Conservation (phyloP, 306 rosid genomes). For the Pueraria montana region DNA sequence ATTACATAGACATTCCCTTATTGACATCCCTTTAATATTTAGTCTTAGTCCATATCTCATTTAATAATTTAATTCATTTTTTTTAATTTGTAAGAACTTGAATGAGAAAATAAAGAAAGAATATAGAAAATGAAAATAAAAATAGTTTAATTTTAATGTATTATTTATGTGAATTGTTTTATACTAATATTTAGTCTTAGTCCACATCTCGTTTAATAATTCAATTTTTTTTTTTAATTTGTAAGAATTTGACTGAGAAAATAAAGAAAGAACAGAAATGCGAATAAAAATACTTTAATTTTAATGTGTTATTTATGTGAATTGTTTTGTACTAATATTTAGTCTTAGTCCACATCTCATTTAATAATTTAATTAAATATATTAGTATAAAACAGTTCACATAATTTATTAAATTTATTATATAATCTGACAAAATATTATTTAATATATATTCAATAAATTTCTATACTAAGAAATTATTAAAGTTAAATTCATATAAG, state of each 20-base stretch:
- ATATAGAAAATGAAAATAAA: too few relatives aligned
- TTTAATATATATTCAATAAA: not conserved
- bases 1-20: too few relatives aligned
- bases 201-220: too few relatives aligned
- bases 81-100: too few relatives aligned
- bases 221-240: not conserved
- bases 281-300: not conserved
- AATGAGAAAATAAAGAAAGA: too few relatives aligned
- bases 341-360: not conserved
- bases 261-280: not conserved
- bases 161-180: too few relatives aligned
- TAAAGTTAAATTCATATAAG: not conserved
- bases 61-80: too few relatives aligned
- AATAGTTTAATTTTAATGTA: too few relatives aligned
- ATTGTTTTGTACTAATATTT: not conserved
- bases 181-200: too few relatives aligned
- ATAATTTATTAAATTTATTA: not conserved
- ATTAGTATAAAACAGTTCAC: not conserved
- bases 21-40: too few relatives aligned
- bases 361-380: not conserved
- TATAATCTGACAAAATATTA: not conserved
- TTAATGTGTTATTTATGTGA: not conserved
- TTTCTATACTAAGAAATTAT: not conserved
- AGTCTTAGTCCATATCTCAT: too few relatives aligned
- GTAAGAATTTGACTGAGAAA: not conserved